Conservation (phyloP, 2,329 filamentous ascomycete species). For the Colletotrichum karsti region DNA sequence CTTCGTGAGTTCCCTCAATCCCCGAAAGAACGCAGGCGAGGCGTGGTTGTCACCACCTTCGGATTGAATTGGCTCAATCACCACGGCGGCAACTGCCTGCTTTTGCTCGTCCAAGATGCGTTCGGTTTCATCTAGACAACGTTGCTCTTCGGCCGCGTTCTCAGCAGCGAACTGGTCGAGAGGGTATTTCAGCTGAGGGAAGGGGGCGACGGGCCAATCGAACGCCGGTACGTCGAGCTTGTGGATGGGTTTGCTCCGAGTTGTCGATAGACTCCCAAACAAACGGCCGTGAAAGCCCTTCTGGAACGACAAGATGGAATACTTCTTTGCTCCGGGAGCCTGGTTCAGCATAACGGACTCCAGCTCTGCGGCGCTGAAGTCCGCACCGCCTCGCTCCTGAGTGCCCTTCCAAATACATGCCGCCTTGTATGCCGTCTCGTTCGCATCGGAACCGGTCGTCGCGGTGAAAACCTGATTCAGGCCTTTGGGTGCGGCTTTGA, state of each 20-base stretch:
- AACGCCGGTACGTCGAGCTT: conserved; percentile 95
- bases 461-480: conserved; percentile 91
- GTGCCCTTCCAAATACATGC: conserved; percentile 93
- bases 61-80: conserved; percentile 92
- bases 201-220: conserved; percentile 92
- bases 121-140: conserved; percentile 85
- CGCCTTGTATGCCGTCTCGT: conserved; percentile 94
- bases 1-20: conserved; percentile 78
- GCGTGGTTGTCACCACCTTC: conserved; percentile 97
- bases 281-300: conserved; percentile 90
- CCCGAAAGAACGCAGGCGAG: conserved; percentile 85
- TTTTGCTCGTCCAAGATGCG: conserved; percentile 79
- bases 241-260: conserved; percentile 92
- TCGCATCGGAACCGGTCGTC: conserved; percentile 89
- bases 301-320: conserved; percentile 91
- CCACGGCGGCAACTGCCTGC: conserved; percentile 82
- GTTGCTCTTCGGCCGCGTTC: conserved; percentile 83
- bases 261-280: conserved; percentile 87
- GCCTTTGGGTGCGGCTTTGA: conserved; percentile 84
- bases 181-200: conserved; percentile 87
- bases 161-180: conserved; percentile 81
- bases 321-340: conserved; percentile 74
- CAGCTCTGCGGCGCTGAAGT: conserved; percentile 82
- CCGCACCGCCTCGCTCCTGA: conserved; percentile 78
- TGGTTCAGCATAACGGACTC: conserved; percentile 82